Base-by-base conservation (phyloP, 805 yeast genomes). In the Yamadazyma paraphyllophila region DNA sequence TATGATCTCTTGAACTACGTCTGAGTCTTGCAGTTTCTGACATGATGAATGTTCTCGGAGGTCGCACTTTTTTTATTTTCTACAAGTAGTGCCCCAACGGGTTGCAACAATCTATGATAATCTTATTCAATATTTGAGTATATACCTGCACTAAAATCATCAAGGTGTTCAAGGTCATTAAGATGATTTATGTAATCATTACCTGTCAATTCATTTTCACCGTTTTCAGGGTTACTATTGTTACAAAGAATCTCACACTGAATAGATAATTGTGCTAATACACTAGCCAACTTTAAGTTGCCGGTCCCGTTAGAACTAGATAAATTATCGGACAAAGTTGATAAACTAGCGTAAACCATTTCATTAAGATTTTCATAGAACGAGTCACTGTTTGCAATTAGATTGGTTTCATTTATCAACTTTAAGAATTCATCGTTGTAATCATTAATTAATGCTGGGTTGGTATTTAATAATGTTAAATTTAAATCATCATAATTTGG, bases 61-160 rank as follows among this genome's bases (percentile, higher is more conserved):
- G 36, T 13, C 24, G 36, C 36, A 15, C 24, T 20, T 20, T 20
- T 11, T 15, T 24, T 17, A 20, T 38, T 38, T 29, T 20, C 6
- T 20, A 4, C 24, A 20, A 20, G 36, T 33, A 13, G 36, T 33
- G 36, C 36, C 16, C 36, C 4, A 29, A 29, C 31, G 31, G 13
- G 40, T 25, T 37, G 32, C 29, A 37, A 17, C 16, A 13, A 25
- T 26, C 24, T 37, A 37, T 15, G 12, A 16, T 24, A n/a, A 16
- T 32, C 30, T 50, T 59, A 69, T 44, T 71, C 76, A 52, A 86
- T 88, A 58, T 89, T 89, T 14, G 96, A 85, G 63, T 91, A 91
- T 7, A 91, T 91, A 53, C 89, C 77, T 4, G 97, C 97, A 66
- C 96, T 84, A 54, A 91, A 76, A 49, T 89, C 96, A 53, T 88